Conservation (phyloP, 208 protist genomes). For the Acanthamoeba castellanii region DNA sequence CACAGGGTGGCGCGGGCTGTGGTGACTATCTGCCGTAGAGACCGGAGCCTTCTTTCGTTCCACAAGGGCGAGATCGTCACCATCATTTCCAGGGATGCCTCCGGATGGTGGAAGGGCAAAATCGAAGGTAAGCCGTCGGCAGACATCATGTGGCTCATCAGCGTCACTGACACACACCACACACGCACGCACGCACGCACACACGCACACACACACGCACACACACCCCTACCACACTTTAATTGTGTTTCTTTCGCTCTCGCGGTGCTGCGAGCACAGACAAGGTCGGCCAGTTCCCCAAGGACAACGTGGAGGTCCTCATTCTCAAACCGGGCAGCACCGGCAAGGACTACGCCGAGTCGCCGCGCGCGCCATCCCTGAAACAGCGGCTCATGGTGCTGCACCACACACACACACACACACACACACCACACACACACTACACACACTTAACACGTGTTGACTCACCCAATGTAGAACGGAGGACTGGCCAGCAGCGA, state of each 20-base stretch:
- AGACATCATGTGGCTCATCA: background rate
- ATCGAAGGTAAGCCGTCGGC: background rate
- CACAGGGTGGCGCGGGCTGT: background rate
- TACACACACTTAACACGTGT: background rate
- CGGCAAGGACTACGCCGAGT: background rate
- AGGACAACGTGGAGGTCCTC: background rate
- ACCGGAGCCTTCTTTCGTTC: conserved; percentile 2
- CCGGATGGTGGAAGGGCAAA: conserved; percentile 38
- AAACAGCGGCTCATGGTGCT: conserved; percentile 20
- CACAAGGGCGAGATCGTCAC: conserved; percentile 1
- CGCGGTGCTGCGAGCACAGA: background rate
- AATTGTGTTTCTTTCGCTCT: background rate
- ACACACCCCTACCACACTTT: background rate
- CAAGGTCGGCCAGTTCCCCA: conserved; percentile 19
- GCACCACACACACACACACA: background rate
- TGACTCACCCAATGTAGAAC: background rate
- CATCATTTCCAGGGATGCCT: background rate
- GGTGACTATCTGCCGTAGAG: background rate
- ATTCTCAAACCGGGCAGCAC: conserved; percentile 7
- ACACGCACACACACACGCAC: background rate
- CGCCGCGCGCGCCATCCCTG: background rate
- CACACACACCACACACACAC: background rate
- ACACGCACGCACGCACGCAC: background rate
- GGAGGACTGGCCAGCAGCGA: no score
- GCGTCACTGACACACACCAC: background rate